Evolutionary conservation across 2,329 filamentous ascomycete genomes (phyloP).

Genomic region (Exophiala spinifera): DNA sequence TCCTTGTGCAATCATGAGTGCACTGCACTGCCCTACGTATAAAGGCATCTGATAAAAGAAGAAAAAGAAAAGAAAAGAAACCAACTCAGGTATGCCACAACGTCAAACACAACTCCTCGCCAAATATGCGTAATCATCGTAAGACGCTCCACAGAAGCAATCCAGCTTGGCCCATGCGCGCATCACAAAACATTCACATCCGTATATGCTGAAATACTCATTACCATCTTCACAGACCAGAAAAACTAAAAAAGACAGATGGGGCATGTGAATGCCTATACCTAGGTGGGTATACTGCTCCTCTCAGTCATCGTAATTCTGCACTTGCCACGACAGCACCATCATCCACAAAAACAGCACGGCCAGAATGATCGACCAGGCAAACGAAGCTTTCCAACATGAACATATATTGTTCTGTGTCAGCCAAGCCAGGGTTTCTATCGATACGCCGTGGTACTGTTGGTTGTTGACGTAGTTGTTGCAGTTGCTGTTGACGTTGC

Average conservation of each 20-base stretch:
- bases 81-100: neutral
- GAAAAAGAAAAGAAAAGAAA: neutral
- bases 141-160: neutral
- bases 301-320: constrained; percentile 38
- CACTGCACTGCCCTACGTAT: neutral
- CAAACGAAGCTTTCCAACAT: constrained; percentile 62
- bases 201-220: constrained; percentile 4
- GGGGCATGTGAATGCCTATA: too few species aligned
- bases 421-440: constrained; percentile 60
- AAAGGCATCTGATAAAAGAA: neutral
- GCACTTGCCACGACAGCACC: constrained; percentile 58
- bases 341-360: constrained; percentile 68
- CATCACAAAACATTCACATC: constrained; percentile 4
- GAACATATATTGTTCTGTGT: constrained; percentile 62
- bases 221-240: neutral
- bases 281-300: neutral
- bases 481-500: constrained; percentile 59
- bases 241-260: neutral
- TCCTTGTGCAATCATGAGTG: too few species aligned
- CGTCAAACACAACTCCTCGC: constrained; percentile 4
- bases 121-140: constrained; percentile 10
- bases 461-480: constrained; percentile 54
- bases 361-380: constrained; percentile 61
- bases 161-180: neutral
- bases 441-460: constrained; percentile 45